These are phyloP conservation scores for Pestalotiopsis sp. DNA, from an alignment of 2,329 filamentous ascomycete genomes.

Conservation along the genomic window DNA sequence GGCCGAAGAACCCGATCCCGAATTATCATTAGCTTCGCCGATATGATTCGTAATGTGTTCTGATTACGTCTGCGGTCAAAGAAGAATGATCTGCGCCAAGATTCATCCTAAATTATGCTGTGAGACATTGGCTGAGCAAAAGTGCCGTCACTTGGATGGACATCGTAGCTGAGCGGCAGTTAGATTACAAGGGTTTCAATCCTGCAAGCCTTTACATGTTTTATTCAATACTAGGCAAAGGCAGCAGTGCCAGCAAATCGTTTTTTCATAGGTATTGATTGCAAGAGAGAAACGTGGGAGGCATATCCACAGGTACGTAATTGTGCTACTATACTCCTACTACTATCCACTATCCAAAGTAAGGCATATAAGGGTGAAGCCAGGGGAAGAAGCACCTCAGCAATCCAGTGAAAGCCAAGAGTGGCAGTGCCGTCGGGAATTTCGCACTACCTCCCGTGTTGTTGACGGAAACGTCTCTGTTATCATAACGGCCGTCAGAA, in stretches of 20 bases:
- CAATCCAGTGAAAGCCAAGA: conserved; percentile 33
- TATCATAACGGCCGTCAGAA: conserved; percentile 27
- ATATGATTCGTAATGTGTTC: not conserved
- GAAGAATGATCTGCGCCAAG: not conserved
- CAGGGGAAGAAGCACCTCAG: conserved; percentile 36
- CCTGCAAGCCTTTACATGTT: no score
- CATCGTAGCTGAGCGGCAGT: no score
- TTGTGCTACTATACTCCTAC: no score
- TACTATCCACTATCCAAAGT: not conserved
- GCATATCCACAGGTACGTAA: no score
- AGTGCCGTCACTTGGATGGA: no score
- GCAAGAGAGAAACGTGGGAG: no score
- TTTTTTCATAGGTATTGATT: no score
- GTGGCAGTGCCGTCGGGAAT: conserved; percentile 35
- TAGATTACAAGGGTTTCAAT: no score
- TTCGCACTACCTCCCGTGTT: conserved; percentile 33
- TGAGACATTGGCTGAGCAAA: not conserved
- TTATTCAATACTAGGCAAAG: no score
- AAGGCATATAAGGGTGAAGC: conserved; percentile 30
- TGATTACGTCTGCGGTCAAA: not conserved
- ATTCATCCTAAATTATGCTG: not conserved
- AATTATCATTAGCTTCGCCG: not conserved
- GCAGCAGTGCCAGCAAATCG: no score
- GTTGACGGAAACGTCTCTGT: conserved; percentile 27
- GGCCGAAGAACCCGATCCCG: not conserved